Conservation (phyloP, 2,329 filamentous ascomycete genomes). For the Epichloe coenophiala region DNA sequence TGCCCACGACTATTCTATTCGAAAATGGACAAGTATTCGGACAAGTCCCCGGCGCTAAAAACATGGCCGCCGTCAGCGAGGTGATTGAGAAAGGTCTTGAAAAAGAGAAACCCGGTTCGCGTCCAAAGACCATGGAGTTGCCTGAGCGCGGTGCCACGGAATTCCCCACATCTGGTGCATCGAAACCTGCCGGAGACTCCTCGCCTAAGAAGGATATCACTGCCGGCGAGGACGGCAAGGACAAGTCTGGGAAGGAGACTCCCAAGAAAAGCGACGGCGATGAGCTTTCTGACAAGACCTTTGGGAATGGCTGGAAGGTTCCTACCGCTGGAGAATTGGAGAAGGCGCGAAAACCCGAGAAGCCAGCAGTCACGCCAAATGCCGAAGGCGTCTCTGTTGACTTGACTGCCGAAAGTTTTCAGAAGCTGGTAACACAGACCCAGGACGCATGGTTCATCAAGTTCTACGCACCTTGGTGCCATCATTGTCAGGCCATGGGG, state of each 20-base stretch:
- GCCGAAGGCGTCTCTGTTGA: constrained; percentile 59
- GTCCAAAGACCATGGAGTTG: constrained; percentile 53
- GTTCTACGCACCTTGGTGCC: constrained; percentile 96
- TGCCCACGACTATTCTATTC: constrained; percentile 67
- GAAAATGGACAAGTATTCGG: constrained; percentile 61
- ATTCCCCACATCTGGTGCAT: constrained; percentile 16
- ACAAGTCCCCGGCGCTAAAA: constrained; percentile 51
- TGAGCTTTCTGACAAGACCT: constrained; percentile 12
- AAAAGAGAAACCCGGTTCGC: constrained; percentile 64
- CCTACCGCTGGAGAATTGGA: constrained; percentile 16
- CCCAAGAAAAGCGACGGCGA: constrained; percentile 12
- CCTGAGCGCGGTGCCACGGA: constrained; percentile 56
- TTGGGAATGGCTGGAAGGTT: constrained; percentile 17
- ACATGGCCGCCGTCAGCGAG: constrained; percentile 50
- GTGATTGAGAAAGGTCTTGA: constrained; percentile 69
- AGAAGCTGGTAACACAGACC: constrained; percentile 70
- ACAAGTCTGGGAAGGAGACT: constrained; percentile 16
- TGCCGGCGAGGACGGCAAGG: constrained; percentile 7
- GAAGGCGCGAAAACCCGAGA: constrained; percentile 29
- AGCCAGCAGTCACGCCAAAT: constrained; percentile 49
- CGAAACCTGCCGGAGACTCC: constrained; percentile 19
- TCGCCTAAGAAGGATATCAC: constrained; percentile 13
- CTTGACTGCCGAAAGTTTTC: constrained; percentile 75
- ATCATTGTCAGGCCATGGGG: constrained; percentile 85
- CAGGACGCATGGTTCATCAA: constrained; percentile 97